Evolutionary conservation across 805 yeast genomes (phyloP).

Genomic region (Yamadazyma paraphyllophila): DNA sequence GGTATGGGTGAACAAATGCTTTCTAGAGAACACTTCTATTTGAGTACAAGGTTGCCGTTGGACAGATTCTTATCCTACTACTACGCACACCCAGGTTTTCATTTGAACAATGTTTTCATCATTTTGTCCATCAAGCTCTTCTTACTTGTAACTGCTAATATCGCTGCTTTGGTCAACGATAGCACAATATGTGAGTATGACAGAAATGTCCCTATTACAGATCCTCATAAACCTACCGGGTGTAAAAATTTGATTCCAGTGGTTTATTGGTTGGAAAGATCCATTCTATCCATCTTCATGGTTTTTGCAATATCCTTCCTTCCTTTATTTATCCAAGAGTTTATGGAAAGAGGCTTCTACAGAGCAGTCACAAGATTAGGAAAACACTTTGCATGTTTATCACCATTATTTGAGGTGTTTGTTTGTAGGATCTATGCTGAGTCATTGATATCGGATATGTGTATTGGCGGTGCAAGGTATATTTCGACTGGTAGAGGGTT

Average conservation of each 20-base stretch:
- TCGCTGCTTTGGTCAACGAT: conserved; percentile 73
- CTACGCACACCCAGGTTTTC: conserved; percentile 88
- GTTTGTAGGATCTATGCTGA: conserved; percentile 78
- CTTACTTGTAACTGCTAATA: conserved; percentile 65
- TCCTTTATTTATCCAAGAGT: conserved; percentile 76
- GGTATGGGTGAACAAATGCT: conserved; percentile 93
- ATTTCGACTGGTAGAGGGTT: conserved; percentile 86
- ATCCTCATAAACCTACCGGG: conserved; percentile 62
- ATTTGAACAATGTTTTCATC: conserved; percentile 75
- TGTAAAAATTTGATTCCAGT: conserved; percentile 75
- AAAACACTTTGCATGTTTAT: conserved; percentile 66
- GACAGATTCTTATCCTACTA: conserved; percentile 81
- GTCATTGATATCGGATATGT: conserved; percentile 66
- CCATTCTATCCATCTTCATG: conserved; percentile 75
- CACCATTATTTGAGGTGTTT: conserved; percentile 82
- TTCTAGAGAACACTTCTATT: conserved; percentile 77
- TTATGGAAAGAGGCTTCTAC: conserved; percentile 80
- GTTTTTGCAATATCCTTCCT: conserved; percentile 78
- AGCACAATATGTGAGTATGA: conserved; percentile 66
- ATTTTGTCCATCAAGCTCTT: conserved; percentile 72
- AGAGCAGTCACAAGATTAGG: conserved; percentile 67
- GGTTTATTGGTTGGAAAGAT: conserved; percentile 79
- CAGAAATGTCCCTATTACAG: conserved; percentile 64
- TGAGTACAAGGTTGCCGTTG: conserved; percentile 77
- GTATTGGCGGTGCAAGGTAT: conserved; percentile 85